phyloP scores from a whole-genome alignment of 2,329 filamentous ascomycete genomes.

The Tolypocladium inflatum region DNA sequence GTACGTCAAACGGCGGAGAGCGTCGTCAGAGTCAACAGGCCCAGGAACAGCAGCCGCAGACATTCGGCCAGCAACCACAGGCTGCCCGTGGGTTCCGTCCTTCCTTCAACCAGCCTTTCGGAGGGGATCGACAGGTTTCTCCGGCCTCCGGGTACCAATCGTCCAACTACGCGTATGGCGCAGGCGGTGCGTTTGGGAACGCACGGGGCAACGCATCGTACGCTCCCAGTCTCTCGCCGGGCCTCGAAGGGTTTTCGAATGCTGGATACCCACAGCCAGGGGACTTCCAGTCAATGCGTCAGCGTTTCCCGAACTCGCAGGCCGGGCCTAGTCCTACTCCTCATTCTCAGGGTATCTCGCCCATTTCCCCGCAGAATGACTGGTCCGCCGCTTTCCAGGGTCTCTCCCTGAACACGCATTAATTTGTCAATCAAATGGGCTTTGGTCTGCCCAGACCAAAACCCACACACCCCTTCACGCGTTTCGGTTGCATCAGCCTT shows the following conservation, averaged over 20 bases:
- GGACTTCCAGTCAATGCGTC: conserved; percentile 37
- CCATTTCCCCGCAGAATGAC: conserved; percentile 40
- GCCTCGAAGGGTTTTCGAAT: conserved; percentile 18
- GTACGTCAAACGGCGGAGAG: conserved; percentile 31
- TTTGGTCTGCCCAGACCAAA: background rate
- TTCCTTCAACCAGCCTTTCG: conserved; percentile 31
- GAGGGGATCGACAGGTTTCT: conserved; percentile 30
- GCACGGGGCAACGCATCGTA: conserved; percentile 19
- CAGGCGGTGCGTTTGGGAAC: conserved; percentile 22
- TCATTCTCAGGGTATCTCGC: conserved; percentile 27
- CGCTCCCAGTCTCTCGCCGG: conserved; percentile 15
- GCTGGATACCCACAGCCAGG: conserved; percentile 23
- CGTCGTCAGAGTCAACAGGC: conserved; percentile 39
- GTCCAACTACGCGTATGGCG: conserved; percentile 24
- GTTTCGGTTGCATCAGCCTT: background rate
- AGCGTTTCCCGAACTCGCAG: conserved; percentile 34
- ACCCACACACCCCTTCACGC: background rate
- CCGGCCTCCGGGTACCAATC: conserved; percentile 24
- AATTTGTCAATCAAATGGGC: conserved; percentile 7
- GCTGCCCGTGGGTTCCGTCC: conserved; percentile 32
- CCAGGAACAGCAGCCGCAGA: conserved; percentile 19
- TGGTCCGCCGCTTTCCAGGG: conserved; percentile 60
- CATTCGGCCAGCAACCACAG: conserved; percentile 26
- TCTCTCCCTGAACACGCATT: conserved; percentile 59
- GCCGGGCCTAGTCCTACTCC: conserved; percentile 22